Base-by-base conservation (phyloP, 208 protist species). In the Trypanosoma avium region DNA sequence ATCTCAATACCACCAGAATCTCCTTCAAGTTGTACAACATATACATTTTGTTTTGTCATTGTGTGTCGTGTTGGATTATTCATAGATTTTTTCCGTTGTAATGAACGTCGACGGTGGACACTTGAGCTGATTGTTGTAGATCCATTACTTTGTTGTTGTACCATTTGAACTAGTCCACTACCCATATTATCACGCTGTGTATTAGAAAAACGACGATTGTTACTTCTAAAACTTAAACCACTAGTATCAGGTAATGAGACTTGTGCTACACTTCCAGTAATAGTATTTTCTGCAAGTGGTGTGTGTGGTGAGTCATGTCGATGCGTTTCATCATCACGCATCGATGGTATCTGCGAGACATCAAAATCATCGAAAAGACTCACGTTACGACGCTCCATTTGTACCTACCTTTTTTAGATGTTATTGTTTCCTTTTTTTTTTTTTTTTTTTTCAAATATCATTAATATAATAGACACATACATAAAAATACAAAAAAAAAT, bases 1-100 rank as follows among this genome's bases (percentile, higher is more conserved):
- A 95, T 86, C 70, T 90, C 86, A 40, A 88, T 74, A 12, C 89
- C 86, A 15, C 89, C 89, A 36, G 84, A 77, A 65, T 95, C 86
- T 48, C 76, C 77, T 5, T 81, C 79, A 5, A 95, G 47, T 26
- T 88, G 75, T 13, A 95, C 53, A 7, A 77, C 70, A 59, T 84
- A 90, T 15, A 84, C 76, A 27, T 60, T 68, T 1, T 58, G 43
- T 36, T 64, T 72, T 35, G 48, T 9, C 38, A 30, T 19, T 19
- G 36, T 19, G 32, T 21, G n/a, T 24, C 67, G 35, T 21, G 46
- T 24, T 2, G 10, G 9, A 12, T 61, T 69, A 4, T 27, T 17
- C 4, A 58, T 21, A 15, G 50, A 61, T 5, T 54, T 33, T 30
- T 46, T 59, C 4, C 42, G 21, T 9, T 56, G 49, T 4, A 57